Conservation (phyloP, 2,329 filamentous ascomycete species). For the Parafenestella ontariensis region DNA sequence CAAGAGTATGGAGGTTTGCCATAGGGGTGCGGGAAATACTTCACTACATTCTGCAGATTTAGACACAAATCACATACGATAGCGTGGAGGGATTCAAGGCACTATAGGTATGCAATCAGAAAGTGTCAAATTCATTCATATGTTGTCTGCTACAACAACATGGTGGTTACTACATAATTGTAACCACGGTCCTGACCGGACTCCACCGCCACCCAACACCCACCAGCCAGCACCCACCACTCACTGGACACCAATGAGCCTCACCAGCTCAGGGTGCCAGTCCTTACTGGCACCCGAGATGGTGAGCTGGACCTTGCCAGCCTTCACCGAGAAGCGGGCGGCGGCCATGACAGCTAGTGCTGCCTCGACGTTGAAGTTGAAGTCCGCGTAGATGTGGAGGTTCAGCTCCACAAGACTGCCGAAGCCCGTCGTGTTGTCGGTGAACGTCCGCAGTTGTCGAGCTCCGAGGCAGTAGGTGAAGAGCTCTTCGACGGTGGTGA, state of each 20-base stretch:
- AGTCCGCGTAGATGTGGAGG: slow-evolving; percentile 10
- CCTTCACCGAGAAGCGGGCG: slow-evolving; percentile 11
- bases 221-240: neutral
- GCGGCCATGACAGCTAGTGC: slow-evolving; percentile 6
- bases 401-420: slow-evolving; percentile 9
- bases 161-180: neutral
- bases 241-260: neutral
- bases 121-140: neutral
- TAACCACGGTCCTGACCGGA: neutral
- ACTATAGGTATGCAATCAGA: neutral
- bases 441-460: slow-evolving; percentile 13
- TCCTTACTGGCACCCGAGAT: neutral
- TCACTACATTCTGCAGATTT: neutral
- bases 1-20: neutral
- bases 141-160: slow-evolving; percentile 1
- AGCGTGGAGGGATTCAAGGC: neutral
- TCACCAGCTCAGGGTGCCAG: neutral
- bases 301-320: slow-evolving; percentile 3
- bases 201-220: neutral
- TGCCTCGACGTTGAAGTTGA: neutral
- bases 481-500: slow-evolving; percentile 11
- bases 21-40: neutral
- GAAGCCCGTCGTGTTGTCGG: slow-evolving; percentile 5
- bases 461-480: slow-evolving; percentile 15
- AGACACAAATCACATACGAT: neutral